phyloP scores from a whole-genome alignment of 2,329 filamentous ascomycete genomes.

The Blastomyces parvus region DNA sequence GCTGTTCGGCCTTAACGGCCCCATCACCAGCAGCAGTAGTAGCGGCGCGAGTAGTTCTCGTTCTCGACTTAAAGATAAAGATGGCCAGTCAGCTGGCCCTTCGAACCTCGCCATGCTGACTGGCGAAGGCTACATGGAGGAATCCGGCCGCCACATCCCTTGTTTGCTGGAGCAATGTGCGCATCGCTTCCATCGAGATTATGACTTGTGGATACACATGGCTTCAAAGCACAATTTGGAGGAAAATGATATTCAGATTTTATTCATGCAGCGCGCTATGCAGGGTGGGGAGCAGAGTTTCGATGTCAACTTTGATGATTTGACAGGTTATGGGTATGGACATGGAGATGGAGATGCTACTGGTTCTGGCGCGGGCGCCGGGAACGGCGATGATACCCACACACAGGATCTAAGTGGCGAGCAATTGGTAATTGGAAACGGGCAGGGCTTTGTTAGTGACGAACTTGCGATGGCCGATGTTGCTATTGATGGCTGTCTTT shows the following conservation, averaged over 20 bases:
- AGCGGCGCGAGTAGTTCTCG: background rate
- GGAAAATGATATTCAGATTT: conserved; percentile 32
- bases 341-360: conserved; percentile 17
- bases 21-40: background rate
- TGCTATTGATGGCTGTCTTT: background rate
- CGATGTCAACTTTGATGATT: conserved; percentile 11
- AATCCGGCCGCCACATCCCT: conserved; percentile 40
- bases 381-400: background rate
- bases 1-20: conserved; percentile 21
- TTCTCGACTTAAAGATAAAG: conserved; percentile 11
- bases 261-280: conserved; percentile 34
- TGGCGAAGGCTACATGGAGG: conserved; percentile 46
- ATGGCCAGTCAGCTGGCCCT: conserved; percentile 19
- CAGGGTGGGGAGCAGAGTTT: conserved; percentile 23
- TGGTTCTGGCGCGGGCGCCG: background rate
- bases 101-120: conserved; percentile 44
- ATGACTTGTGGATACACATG: conserved; percentile 50
- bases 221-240: conserved; percentile 32
- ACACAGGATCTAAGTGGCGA: conserved; percentile 1
- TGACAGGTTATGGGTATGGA: conserved; percentile 10
- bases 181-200: conserved; percentile 48
- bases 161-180: conserved; percentile 45
- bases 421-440: background rate
- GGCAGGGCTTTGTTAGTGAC: background rate
- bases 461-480: conserved; percentile 5